Conservation (phyloP, 169 alveolate genomes). For the Eimeria tenella region DNA sequence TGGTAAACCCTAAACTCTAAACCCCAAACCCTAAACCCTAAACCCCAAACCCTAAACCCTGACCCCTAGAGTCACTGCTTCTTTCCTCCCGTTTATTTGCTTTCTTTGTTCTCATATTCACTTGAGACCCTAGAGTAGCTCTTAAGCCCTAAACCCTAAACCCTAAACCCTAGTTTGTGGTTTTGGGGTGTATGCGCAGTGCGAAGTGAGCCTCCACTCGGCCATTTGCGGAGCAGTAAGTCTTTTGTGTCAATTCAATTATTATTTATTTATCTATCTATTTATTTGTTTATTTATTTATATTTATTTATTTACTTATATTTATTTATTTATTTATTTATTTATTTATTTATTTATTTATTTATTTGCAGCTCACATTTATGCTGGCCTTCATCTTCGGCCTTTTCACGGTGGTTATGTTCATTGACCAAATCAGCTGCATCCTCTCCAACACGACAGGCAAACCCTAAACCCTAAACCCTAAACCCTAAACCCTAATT, state of each 20-base stretch:
- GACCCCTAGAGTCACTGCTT: too few species aligned
- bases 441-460: conserved; percentile 64
- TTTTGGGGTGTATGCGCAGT: background rate
- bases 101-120: too few species aligned
- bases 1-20: background rate
- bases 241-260: background rate
- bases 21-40: too few species aligned
- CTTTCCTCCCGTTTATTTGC: too few species aligned
- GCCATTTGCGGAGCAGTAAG: conserved; percentile 45
- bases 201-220: conserved; percentile 18
- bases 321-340: background rate
- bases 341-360: background rate
- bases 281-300: background rate
- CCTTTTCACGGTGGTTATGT: conserved; percentile 59
- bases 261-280: background rate
- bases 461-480: background rate
- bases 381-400: conserved; percentile 57
- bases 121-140: too few species aligned
- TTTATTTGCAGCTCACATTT: background rate
- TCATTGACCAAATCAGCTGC: conserved; percentile 36
- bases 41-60: too few species aligned
- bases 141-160: too few species aligned
- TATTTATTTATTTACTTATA: background rate
- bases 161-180: background rate
- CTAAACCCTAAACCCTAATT: too few species aligned